Base-by-base conservation (phyloP, 768 basidiomycete species). In the Exidia glandulosa region DNA sequence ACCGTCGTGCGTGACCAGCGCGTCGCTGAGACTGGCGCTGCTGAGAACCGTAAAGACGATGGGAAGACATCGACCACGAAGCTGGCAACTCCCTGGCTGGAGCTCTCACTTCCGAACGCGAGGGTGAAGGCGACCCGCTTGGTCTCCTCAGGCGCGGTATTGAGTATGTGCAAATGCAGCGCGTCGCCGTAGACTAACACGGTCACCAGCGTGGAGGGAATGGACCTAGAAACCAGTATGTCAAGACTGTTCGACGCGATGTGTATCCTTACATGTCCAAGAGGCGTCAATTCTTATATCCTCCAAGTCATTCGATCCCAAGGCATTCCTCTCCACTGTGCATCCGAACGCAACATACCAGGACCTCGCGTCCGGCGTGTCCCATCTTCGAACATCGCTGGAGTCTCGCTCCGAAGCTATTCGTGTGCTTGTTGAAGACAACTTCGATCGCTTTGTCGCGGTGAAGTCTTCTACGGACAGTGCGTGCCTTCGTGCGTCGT, bases 401-500 rank as follows among this genome's bases (percentile, higher is more conserved):
- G 94, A 98, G 67, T 81, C 87, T 2, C 84, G 94, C 48, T 94
- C 93, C 1, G 90, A 94, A 65, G 96, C 94, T n/a, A 86, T 98
- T 60, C 80, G 94, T 41, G 83, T 94, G 25, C 79, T 99, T 32
- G 96, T 99, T 10, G 94, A 97, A 70, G 93, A 97, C 66, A 96
- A 98, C 71, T 97, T 98, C 72, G 94, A 98, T 73, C 81, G 93
- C 13, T 99, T 98, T 67, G 95, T 98, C 19, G 90, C 91, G 2
- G 95, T 99, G 59, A 99, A 99, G 67, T 90, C 91, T 9, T 90
- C 89, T 9, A 95, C 90, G n/a, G 94, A 95, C 72, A 88, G 94
- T 94, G 71, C 66, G 57, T 45, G 19, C 34, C 13, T 36, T 57
- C 54, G 33, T 16, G 31, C 19, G 57, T 41, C 9, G 29, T n/a